These are phyloP conservation scores for Saussurea involucrata DNA, from an alignment of 129 eudicot species.

Conservation along the genomic window DNA sequence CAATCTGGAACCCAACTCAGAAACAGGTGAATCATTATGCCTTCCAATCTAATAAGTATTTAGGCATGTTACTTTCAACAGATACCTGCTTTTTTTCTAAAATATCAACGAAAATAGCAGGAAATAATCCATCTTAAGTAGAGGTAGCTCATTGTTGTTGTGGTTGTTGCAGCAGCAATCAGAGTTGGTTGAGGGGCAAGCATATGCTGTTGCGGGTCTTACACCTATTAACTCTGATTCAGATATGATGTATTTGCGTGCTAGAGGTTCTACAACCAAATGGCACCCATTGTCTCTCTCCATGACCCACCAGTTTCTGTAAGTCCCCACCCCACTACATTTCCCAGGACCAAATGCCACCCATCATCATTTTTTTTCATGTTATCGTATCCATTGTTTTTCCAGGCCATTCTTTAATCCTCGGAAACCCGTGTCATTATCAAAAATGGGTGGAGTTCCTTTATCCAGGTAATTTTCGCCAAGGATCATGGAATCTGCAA, in stretches of 20 bases:
- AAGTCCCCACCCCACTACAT: constrained; percentile 16
- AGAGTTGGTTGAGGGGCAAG: constrained; percentile 70
- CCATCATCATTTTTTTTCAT: neutral
- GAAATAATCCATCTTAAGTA: constrained; percentile 7
- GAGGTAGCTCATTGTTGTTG: neutral
- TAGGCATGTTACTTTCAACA: constrained; percentile 1
- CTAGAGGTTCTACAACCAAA: constrained; percentile 57
- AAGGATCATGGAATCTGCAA: neutral
- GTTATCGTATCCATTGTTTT: constrained; percentile 2
- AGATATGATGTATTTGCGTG: constrained; percentile 58
- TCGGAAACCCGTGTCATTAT: constrained; percentile 53
- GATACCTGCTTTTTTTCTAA: neutral
- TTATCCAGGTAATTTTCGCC: constrained; percentile 53
- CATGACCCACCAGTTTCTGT: constrained; percentile 48
- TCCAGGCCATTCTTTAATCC: constrained; percentile 70
- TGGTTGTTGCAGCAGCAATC: constrained; percentile 33
- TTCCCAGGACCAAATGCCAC: too few relatives aligned
- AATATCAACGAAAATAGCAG: neutral
- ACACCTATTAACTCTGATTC: constrained; percentile 55
- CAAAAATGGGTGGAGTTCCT: constrained; percentile 59
- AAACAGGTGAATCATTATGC: constrained; percentile 58
- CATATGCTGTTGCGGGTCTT: constrained; percentile 69
- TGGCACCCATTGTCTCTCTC: constrained; percentile 56
- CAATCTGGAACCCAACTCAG: constrained; percentile 85
- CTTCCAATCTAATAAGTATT: neutral